These are phyloP conservation scores for Hemisphaericaspora xylofermentans DNA, from an alignment of 1,139 yeast genomes.

Conservation along the genomic window DNA sequence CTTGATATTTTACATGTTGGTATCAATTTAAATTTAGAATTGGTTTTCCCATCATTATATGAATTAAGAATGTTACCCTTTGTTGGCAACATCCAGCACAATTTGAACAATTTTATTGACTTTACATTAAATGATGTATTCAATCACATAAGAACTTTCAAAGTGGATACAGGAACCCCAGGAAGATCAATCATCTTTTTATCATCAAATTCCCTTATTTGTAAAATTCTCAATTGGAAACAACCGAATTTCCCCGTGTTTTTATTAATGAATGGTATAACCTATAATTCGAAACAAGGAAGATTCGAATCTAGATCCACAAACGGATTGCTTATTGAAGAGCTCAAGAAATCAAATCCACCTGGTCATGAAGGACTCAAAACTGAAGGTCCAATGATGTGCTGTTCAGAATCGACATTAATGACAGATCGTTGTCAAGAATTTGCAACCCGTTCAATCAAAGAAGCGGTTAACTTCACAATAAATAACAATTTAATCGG, in stretches of 20 bases:
- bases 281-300: conserved; percentile 29
- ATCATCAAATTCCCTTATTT: conserved; percentile 82
- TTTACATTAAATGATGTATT: conserved; percentile 69
- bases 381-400: too few species aligned
- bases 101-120: conserved; percentile 76
- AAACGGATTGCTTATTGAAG: conserved; percentile 39
- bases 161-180: conserved; percentile 13
- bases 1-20: conserved; percentile 53
- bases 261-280: conserved; percentile 71
- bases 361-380: background rate
- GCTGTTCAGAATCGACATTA: background rate
- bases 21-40: conserved; percentile 73
- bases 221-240: conserved; percentile 94
- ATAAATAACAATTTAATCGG: conserved; percentile 83
- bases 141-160: conserved; percentile 61
- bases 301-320: conserved; percentile 43
- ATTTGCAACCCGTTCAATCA: conserved; percentile 43
- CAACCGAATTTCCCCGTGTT: conserved; percentile 97
- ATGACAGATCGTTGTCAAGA: conserved; percentile 32
- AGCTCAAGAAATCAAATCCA: conserved; percentile 11
- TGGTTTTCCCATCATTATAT: conserved; percentile 74
- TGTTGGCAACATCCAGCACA: conserved; percentile 45
- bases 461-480: conserved; percentile 64
- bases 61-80: conserved; percentile 59
- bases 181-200: conserved; percentile 74